Evolutionary conservation across 768 basidiomycete species (phyloP).

Genomic region (Dacryopinax primogenitus): DNA sequence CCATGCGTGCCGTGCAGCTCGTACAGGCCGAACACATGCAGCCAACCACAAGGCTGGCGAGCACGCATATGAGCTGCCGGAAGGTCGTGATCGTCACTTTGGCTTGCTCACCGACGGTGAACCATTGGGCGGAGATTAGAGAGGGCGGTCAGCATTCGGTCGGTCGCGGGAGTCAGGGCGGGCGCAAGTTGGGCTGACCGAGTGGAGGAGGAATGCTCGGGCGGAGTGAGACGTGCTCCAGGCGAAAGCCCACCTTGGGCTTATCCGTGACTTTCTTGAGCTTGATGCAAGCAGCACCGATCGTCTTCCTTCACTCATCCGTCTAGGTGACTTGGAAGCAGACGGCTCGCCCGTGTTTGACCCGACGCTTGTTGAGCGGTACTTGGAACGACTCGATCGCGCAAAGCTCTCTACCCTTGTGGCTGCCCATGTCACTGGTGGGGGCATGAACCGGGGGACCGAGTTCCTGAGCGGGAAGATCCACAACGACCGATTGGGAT

Average conservation of each 20-base stretch:
- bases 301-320: not conserved
- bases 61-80: conserved; percentile 16
- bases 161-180: not conserved
- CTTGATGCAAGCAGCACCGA: not conserved
- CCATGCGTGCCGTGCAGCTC: conserved; percentile 2
- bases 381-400: not conserved
- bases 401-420: not conserved
- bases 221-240: not conserved
- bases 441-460: not conserved
- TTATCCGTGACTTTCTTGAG: not conserved
- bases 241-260: not conserved
- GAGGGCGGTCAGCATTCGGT: not conserved
- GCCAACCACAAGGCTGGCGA: conserved; percentile 9
- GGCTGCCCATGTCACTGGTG: not conserved
- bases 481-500: not conserved
- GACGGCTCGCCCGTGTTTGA: not conserved
- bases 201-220: not conserved
- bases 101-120: conserved; percentile 15
- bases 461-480: not conserved
- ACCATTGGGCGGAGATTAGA: conserved; percentile 18
- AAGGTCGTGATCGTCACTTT: conserved; percentile 15
- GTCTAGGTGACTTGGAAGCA: not conserved
- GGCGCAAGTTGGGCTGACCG: not conserved
- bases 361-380: not conserved
- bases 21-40: conserved; percentile 15